Evolutionary conservation across 1,139 yeast genomes (phyloP).

Genomic region (Candida buenavistaensis): DNA sequence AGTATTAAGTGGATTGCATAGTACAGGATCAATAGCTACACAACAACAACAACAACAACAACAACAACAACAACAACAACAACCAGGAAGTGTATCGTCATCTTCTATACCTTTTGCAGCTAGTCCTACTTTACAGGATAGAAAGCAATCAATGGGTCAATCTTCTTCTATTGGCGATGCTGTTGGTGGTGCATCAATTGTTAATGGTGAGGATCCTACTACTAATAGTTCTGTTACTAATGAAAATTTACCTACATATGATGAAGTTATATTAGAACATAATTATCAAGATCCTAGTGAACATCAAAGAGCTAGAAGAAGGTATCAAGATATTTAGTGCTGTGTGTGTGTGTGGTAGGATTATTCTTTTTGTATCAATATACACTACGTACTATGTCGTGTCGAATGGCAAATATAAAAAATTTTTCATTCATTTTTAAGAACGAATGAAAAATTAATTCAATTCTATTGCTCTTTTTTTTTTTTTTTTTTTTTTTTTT

Average conservation of each 20-base stretch:
- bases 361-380: no score
- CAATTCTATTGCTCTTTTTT: no score
- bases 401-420: no score
- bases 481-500: no score
- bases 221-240: no score
- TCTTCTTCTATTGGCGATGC: no score
- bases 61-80: slow-evolving; percentile 2
- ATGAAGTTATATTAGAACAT: slow-evolving; percentile 32
- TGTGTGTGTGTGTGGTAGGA: no score
- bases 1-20: slow-evolving; percentile 43
- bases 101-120: background rate
- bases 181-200: slow-evolving; percentile 3
- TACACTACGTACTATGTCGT: no score
- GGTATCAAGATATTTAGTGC: slow-evolving; percentile 36
- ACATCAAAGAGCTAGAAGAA: slow-evolving; percentile 31
- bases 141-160: slow-evolving; percentile 4
- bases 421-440: no score
- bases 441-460: no score
- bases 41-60: slow-evolving; percentile 7
- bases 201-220: slow-evolving; percentile 5
- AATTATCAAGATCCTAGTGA: slow-evolving; percentile 28
- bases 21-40: slow-evolving; percentile 23
- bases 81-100: background rate
- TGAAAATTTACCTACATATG: slow-evolving; percentile 33
- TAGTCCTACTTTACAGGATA: slow-evolving; percentile 4